These are phyloP conservation scores for Kwoniella shandongensis DNA, from an alignment of 768 basidiomycete genomes.

Conservation along the genomic window DNA sequence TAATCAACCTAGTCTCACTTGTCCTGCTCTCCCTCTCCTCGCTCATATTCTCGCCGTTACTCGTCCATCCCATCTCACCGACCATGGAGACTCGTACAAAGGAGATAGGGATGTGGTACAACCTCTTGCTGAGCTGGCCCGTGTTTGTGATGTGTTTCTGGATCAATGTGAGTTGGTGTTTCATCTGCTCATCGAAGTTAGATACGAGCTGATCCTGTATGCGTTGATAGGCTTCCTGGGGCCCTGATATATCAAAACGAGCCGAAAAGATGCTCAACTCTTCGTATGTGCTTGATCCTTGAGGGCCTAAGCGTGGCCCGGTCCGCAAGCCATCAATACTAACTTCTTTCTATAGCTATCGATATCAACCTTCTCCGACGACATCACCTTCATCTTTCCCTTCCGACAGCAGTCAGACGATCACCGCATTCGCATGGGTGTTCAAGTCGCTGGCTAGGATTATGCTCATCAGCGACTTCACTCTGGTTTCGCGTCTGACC, in stretches of 20 bases:
- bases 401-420: slow-evolving; percentile 11
- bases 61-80: slow-evolving; percentile 28
- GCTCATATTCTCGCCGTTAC: slow-evolving; percentile 42
- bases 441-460: slow-evolving; percentile 31
- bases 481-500: slow-evolving; percentile 46
- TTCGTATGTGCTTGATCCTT: slow-evolving; percentile 23
- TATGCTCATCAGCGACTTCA: slow-evolving; percentile 49
- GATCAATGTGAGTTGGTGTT: slow-evolving; percentile 42
- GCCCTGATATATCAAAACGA: slow-evolving; percentile 44
- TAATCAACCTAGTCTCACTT: slow-evolving; percentile 52
- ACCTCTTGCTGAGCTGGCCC: slow-evolving; percentile 48
- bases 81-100: slow-evolving; percentile 25
- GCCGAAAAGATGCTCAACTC: slow-evolving; percentile 47
- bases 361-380: slow-evolving; percentile 36
- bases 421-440: slow-evolving; percentile 24
- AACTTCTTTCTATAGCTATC: slow-evolving; percentile 30
- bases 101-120: slow-evolving; percentile 48
- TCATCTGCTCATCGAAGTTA: not conserved
- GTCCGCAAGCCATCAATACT: too few species aligned
- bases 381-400: slow-evolving; percentile 22
- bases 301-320: too few species aligned
- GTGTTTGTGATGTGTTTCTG: slow-evolving; percentile 51
- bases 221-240: slow-evolving; percentile 38
- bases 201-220: not conserved
- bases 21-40: slow-evolving; percentile 46